Base-by-base conservation (phyloP, 2,329 filamentous ascomycete species). In the Sporothrix sp. region DNA sequence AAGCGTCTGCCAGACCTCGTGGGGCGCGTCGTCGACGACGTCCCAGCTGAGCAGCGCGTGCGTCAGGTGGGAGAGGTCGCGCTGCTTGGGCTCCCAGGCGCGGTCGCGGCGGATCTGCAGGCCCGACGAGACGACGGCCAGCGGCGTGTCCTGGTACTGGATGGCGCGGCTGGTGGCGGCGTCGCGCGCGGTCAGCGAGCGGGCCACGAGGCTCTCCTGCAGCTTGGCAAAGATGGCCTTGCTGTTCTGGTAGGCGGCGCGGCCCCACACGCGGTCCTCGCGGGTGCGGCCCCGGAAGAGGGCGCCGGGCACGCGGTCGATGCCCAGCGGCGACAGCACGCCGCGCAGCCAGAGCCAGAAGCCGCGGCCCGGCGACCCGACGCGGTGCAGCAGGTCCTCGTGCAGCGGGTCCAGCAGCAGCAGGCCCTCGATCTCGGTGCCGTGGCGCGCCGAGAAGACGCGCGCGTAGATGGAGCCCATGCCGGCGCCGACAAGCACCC, bases 221-320 rank as follows among this genome's bases (percentile, higher is more conserved):
- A 98, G 73, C 67, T 90, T 87, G 4, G 89, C 85, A 65, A 94
- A 95, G 65, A 96, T 84, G 64, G 79, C 84, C 64, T 90, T 94
- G 54, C 86, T 87, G 21, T 75, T 76, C 66, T 95, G 87, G 62
- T 88, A 84, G 0, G 88, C 81, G 5, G 82, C 80, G 39, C 80
- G 76, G 11, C 93, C 93, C 66, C 85, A 94, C 10, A 95, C 81
- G 9, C 93, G 84, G 64, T 97, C 91, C 63, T 85, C 80, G 33
- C 86, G 81, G 1, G 76, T 84, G 36, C 89, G 84, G 33, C 89
- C 87, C 48, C 79, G 79, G 71, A 97, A 87, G 6, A 97, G 66
- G 7, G 90, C 89, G 0, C 85, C 90, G 0, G 81, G 75, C 30
- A 95, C 73, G 16, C 87, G 81, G 59, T 94, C 84, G 14, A 96